phyloP scores from a whole-genome alignment of 257 asterid species.

The Solanum ossicruentum region DNA sequence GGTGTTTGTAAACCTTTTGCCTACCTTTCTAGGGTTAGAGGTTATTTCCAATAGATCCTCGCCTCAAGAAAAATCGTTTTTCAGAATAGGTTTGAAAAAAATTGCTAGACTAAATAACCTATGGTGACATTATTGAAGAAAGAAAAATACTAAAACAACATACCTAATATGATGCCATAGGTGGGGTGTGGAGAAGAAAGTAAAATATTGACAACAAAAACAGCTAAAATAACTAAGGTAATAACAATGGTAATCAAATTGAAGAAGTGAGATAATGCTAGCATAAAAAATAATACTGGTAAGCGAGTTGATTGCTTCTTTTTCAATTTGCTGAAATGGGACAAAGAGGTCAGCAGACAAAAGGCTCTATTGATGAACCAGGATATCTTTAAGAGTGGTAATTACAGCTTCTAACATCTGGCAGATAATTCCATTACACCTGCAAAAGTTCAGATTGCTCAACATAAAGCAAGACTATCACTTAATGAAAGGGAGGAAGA shows the following conservation, averaged over 20 bases:
- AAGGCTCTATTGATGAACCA: slow-evolving; percentile 34
- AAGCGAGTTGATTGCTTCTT: background rate
- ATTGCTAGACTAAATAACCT: background rate
- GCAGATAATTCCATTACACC: slow-evolving; percentile 82
- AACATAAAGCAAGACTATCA: background rate
- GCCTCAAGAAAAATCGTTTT: background rate
- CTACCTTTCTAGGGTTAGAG: background rate
- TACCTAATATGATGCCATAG: background rate
- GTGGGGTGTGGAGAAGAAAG: background rate
- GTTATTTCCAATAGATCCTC: background rate
- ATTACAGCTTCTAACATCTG: slow-evolving; percentile 69
- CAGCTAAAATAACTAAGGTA: background rate
- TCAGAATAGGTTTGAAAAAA: background rate
- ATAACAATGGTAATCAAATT: background rate
- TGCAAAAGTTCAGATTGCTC: slow-evolving; percentile 19
- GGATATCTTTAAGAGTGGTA: slow-evolving; percentile 75
- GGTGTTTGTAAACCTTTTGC: background rate
- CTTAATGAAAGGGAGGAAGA: background rate
- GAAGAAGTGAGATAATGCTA: background rate
- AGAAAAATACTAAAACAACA: background rate
- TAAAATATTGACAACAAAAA: background rate
- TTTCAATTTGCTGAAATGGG: background rate
- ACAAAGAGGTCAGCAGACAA: background rate
- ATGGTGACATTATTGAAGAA: background rate
- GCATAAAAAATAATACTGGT: background rate